These are phyloP conservation scores for Xanthoconium purpureum DNA, from an alignment of 768 basidiomycete species.

Conservation along the genomic window DNA sequence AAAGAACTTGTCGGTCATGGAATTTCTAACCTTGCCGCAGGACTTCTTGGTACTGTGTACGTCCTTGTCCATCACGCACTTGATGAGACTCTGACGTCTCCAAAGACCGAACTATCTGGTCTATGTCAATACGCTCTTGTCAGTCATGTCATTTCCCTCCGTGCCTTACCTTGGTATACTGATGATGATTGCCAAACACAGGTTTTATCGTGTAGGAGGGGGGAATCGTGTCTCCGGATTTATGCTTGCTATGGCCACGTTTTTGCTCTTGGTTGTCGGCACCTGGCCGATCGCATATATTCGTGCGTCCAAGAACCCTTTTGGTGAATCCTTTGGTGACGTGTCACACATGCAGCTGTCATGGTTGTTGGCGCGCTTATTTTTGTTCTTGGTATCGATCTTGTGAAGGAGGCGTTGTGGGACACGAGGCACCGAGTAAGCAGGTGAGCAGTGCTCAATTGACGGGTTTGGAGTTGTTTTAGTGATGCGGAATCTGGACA, in stretches of 20 bases:
- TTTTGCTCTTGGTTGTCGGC: slow-evolving; percentile 71
- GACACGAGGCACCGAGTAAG: slow-evolving; percentile 89
- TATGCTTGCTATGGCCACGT: slow-evolving; percentile 75
- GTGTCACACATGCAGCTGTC: slow-evolving; percentile 52
- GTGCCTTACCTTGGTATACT: background rate
- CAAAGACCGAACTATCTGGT: slow-evolving; percentile 79
- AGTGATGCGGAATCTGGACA: slow-evolving; percentile 25
- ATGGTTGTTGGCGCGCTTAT: slow-evolving; percentile 91
- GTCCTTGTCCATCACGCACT: slow-evolving; percentile 22
- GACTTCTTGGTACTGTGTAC: slow-evolving; percentile 76
- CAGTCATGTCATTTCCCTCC: slow-evolving; percentile 19
- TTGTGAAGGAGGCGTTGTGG: slow-evolving; percentile 95
- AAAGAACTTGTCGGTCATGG: slow-evolving; percentile 92
- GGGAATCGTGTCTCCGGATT: slow-evolving; percentile 80
- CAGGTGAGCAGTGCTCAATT: slow-evolving; percentile 42
- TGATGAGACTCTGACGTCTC: slow-evolving; percentile 3
- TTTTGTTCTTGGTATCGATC: slow-evolving; percentile 90
- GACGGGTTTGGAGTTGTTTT: background rate
- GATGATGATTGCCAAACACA: slow-evolving; percentile 12
- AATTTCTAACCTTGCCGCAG: slow-evolving; percentile 83
- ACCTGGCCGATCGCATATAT: slow-evolving; percentile 90
- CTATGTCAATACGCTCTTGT: slow-evolving; percentile 84
- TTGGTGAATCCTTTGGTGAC: background rate
- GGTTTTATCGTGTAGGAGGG: slow-evolving; percentile 93
- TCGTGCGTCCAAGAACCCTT: slow-evolving; percentile 49